Evolutionary conservation across 2,329 filamentous ascomycete species (phyloP).

Genomic region (Cladophialophora carrionii): DNA sequence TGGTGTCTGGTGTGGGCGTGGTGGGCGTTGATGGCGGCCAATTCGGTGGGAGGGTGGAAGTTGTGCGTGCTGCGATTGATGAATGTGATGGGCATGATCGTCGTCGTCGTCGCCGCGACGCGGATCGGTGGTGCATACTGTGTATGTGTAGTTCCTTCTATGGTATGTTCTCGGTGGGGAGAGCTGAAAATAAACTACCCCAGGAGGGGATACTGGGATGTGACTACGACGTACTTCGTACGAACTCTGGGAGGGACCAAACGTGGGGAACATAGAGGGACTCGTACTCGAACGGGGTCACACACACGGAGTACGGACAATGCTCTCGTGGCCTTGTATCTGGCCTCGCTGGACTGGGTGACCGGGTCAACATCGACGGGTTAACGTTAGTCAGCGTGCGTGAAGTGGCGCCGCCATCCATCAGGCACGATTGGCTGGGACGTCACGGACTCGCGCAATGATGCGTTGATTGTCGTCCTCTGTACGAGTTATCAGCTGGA

Average conservation of each 20-base stretch:
- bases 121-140: neutral
- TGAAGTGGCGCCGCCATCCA: neutral
- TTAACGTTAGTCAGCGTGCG: neutral
- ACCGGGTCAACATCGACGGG: neutral
- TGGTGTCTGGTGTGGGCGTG: slow-evolving; percentile 10
- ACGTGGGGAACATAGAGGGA: neutral
- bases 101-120: neutral
- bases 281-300: too few species aligned
- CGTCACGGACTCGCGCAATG: neutral
- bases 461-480: neutral
- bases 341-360: neutral
- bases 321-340: neutral
- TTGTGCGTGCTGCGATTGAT: slow-evolving; percentile 16
- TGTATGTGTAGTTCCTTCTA: neutral
- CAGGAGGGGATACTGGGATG: too few species aligned
- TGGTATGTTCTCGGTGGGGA: neutral
- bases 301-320: too few species aligned
- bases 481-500: too few species aligned
- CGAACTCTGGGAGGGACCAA: too few species aligned
- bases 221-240: too few species aligned
- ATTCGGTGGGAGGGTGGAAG: neutral
- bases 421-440: neutral
- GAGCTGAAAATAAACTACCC: neutral
- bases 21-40: slow-evolving; percentile 16
- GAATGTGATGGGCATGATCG: slow-evolving; percentile 13